phyloP scores from a whole-genome alignment of 495 filamentous ascomycete genomes.

The Penicillium arizonense region DNA sequence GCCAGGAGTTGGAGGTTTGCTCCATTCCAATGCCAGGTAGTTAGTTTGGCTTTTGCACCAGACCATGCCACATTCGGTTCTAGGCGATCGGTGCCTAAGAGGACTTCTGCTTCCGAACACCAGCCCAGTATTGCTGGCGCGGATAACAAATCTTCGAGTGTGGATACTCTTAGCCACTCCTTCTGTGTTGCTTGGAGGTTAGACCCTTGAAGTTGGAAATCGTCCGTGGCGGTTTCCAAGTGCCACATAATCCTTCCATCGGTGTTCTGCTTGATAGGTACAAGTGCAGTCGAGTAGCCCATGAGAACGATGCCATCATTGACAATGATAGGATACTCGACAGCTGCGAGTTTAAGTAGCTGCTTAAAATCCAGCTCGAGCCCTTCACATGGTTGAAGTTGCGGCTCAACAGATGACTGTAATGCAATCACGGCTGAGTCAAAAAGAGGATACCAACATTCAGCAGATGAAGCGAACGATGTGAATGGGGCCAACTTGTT shows the following conservation, averaged over 20 bases:
- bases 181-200: neutral
- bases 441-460: neutral
- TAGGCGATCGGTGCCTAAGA: constrained; percentile 1
- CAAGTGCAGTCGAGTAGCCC: constrained; percentile 2
- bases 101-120: constrained; percentile 3
- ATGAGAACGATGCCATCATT: neutral
- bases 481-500: no score
- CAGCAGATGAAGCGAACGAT: no score
- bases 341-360: neutral
- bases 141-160: constrained; percentile 1
- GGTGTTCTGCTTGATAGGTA: neutral
- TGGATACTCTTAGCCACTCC: neutral
- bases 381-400: neutral
- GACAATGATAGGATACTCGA: constrained; percentile 5
- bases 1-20: constrained; percentile 8
- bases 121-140: constrained; percentile 10
- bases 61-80: constrained; percentile 8
- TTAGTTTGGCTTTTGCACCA: neutral
- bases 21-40: constrained; percentile 5
- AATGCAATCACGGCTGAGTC: constrained; percentile 1
- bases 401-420: neutral
- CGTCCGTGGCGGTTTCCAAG: neutral
- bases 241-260: constrained; percentile 7
- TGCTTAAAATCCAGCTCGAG: neutral
- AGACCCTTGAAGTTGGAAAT: constrained; percentile 1